phyloP scores from a whole-genome alignment of 177 flowering plant species.

The Vitis hybrid region DNA sequence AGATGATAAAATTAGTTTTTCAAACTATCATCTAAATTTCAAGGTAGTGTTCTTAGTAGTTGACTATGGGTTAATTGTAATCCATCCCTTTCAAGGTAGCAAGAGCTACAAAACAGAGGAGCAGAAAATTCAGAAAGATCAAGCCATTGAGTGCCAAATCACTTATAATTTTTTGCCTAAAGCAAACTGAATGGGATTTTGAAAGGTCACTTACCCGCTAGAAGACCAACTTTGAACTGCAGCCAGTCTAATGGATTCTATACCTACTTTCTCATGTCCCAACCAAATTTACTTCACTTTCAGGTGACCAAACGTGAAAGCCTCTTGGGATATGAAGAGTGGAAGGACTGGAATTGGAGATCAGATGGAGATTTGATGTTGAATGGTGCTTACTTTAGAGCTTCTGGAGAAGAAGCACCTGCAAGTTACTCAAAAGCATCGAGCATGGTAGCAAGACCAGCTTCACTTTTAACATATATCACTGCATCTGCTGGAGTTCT shows the following conservation, averaged over 20 bases:
- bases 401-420: slow-evolving; percentile 36
- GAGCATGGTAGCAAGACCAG: slow-evolving; percentile 45
- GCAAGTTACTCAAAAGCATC: slow-evolving; percentile 39
- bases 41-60: too few species aligned
- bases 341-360: slow-evolving; percentile 57
- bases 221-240: neutral
- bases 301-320: slow-evolving; percentile 45
- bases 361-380: slow-evolving; percentile 50
- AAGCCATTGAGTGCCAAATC: too few species aligned
- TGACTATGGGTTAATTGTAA: too few species aligned
- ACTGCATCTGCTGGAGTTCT: slow-evolving; percentile 32
- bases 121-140: too few species aligned
- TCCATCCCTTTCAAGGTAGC: too few species aligned
- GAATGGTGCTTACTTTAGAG: slow-evolving; percentile 47
- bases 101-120: too few species aligned
- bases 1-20: too few species aligned
- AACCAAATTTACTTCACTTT: neutral
- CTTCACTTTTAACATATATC: slow-evolving; percentile 22
- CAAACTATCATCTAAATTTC: too few species aligned
- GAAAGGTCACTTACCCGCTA: too few species aligned
- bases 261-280: too few species aligned
- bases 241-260: neutral
- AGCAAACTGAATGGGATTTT: too few species aligned
- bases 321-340: slow-evolving; percentile 16
- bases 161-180: too few species aligned